Evolutionary conservation across 257 asterid species (phyloP).

Genomic region (Solanum piurae): DNA sequence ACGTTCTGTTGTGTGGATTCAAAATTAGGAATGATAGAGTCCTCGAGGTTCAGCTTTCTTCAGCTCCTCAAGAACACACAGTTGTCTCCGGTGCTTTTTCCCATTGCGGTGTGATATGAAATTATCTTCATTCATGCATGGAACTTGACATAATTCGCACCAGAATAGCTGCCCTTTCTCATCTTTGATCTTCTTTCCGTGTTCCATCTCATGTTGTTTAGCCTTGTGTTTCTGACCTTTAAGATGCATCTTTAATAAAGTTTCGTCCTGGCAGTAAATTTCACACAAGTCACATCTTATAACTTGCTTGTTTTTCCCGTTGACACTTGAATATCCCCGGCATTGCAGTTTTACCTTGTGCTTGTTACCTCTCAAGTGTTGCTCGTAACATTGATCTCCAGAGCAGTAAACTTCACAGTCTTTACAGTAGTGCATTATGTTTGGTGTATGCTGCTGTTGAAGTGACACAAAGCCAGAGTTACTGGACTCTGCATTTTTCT

Average conservation of each 20-base stretch:
- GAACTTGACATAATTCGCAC: conserved; percentile 37
- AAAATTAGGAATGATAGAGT: background rate
- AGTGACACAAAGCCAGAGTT: background rate
- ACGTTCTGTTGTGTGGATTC: background rate
- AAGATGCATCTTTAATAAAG: conserved; percentile 21
- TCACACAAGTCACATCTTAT: conserved; percentile 30
- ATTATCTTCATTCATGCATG: conserved; percentile 32
- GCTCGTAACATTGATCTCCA: conserved; percentile 10
- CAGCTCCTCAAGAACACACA: background rate
- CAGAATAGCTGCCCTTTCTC: conserved; percentile 2
- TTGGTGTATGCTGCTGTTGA: background rate
- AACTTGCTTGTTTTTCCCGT: background rate
- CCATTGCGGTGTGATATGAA: conserved; percentile 34
- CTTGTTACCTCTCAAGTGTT: conserved; percentile 37
- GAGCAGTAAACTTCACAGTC: conserved; percentile 38
- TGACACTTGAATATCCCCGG: background rate
- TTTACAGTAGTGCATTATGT: conserved; percentile 10
- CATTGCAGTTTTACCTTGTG: conserved; percentile 39
- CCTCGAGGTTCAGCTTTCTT: background rate
- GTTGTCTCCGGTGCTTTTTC: conserved; percentile 20
- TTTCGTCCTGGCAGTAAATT: conserved; percentile 32
- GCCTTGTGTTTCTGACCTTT: conserved; percentile 50
- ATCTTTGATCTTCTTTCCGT: background rate
- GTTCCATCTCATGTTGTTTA: conserved; percentile 17
- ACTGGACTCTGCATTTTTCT: background rate